Conservation (phyloP, 2,329 filamentous ascomycete genomes). For the Bipolaris zeicola region DNA sequence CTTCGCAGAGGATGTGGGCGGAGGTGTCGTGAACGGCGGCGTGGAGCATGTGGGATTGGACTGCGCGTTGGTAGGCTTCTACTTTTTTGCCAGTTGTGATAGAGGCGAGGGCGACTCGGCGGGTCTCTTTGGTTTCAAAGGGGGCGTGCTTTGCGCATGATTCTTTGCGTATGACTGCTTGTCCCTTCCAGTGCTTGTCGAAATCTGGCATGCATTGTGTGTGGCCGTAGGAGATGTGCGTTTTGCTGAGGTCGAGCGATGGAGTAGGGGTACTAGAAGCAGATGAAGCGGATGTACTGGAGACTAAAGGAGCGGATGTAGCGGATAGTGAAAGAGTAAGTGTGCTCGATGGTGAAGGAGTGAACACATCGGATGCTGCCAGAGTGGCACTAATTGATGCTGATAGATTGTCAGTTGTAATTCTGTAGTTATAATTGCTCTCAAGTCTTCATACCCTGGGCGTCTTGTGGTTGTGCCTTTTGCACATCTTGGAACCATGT, state of each 20-base stretch:
- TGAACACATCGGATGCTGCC: background rate
- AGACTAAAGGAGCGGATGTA: background rate
- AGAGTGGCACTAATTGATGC: background rate
- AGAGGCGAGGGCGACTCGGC: slow-evolving; percentile 41
- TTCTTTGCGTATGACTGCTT: slow-evolving; percentile 8
- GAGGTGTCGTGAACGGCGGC: slow-evolving; percentile 50
- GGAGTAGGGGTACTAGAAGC: background rate
- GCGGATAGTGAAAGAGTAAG: background rate
- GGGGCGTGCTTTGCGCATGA: slow-evolving; percentile 25
- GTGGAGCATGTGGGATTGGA: slow-evolving; percentile 51
- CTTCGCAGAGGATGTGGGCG: slow-evolving; percentile 49
- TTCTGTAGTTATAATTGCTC: background rate
- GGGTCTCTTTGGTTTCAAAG: slow-evolving; percentile 15
- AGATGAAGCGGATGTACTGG: background rate
- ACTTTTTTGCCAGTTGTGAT: slow-evolving; percentile 44
- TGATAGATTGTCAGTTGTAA: background rate
- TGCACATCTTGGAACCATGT: slow-evolving; percentile 12
- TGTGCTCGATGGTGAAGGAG: background rate
- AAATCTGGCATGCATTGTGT: slow-evolving; percentile 24
- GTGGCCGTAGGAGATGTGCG: slow-evolving; percentile 23
- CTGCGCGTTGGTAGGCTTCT: slow-evolving; percentile 48
- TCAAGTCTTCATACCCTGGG: background rate
- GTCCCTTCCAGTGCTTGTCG: slow-evolving; percentile 13
- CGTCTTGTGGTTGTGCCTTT: slow-evolving; percentile 4
- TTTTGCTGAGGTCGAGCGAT: slow-evolving; percentile 7